Base-by-base conservation (phyloP, 2,329 filamentous ascomycete genomes). In the Diplocarpon rosae region DNA sequence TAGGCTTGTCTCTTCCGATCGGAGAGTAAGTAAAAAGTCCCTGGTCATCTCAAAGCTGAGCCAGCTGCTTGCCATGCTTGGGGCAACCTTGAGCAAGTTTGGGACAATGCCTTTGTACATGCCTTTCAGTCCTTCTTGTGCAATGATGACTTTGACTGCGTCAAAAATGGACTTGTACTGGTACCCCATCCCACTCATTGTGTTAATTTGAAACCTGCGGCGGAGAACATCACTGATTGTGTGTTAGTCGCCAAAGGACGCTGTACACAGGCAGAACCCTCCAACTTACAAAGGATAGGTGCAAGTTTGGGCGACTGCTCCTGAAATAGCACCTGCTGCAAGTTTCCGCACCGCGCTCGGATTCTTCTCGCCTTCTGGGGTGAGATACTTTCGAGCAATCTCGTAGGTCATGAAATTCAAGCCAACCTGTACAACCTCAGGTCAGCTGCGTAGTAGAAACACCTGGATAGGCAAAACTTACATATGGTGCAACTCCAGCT, bases 351-450 rank as follows among this genome's bases (percentile, higher is more conserved):
- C 64, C 1, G 86, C 76, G 49, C 71, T 79, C 0, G 92, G 92
- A 54, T 94, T 86, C 59, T 84, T 76, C 51, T 95, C 81, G 36
- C 92, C 92, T 41, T 94, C 86, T 1, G 81, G 83, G 0, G 92
- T 98, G 54, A 98, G 72, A 55, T 83, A 81, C 58, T 80, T 79
- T 49, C 92, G 80, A 47, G 89, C 82, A 39, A 83, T 83, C 65
- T 98, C 92, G 66, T 98, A 98, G 5, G 86, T 87, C 88, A 96
- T 96, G 65, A 98, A 98, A 64, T 98, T 98, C 43, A 98, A 71
- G 32, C 92, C 92, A 50, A 98, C 84, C 82, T 88, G 33, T 9
- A 20, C 30, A 30, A 10, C 10, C 31, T 12, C 9, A 3, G 11
- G 9, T 33, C 9, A 27, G 45, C 30, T 47, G 38, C 48, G 44